Evolutionary conservation across 2,329 filamentous ascomycete genomes (phyloP).

Genomic region (Domatiomyces globalis): DNA sequence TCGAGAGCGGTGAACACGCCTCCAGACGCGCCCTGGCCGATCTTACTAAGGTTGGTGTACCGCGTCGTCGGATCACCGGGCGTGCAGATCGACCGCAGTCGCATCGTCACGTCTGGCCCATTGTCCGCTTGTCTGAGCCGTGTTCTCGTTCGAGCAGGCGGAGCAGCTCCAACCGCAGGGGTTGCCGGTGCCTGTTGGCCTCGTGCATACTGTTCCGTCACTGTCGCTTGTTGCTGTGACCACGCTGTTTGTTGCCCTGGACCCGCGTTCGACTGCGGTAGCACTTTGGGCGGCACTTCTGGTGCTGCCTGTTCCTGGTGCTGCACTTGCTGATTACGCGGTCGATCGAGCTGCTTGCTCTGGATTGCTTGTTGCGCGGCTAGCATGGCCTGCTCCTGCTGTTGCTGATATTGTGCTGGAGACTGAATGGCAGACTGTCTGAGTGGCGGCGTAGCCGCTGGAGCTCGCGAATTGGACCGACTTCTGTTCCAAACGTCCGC

Average conservation of each 20-base stretch:
- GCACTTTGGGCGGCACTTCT: slow-evolving; percentile 26
- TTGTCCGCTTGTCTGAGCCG: slow-evolving; percentile 66
- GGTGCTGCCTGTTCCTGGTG: slow-evolving; percentile 36
- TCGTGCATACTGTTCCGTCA: slow-evolving; percentile 19
- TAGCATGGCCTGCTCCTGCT: slow-evolving; percentile 73
- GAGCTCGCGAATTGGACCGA: slow-evolving; percentile 45
- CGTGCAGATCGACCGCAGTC: slow-evolving; percentile 78
- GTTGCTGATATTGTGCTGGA: slow-evolving; percentile 42
- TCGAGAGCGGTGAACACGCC: slow-evolving; percentile 91
- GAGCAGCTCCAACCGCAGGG: slow-evolving; percentile 37
- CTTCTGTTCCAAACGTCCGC: slow-evolving; percentile 54
- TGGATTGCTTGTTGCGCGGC: slow-evolving; percentile 65
- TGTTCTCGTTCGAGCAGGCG: slow-evolving; percentile 44
- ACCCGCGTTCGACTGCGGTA: slow-evolving; percentile 16
- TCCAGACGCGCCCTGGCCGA: slow-evolving; percentile 91
- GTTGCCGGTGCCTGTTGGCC: neutral
- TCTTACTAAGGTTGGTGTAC: slow-evolving; percentile 81
- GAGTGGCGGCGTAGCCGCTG: slow-evolving; percentile 7
- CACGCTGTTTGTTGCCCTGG: slow-evolving; percentile 20
- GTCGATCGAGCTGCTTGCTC: slow-evolving; percentile 53
- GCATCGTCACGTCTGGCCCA: slow-evolving; percentile 65
- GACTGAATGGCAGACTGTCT: slow-evolving; percentile 21
- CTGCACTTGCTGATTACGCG: slow-evolving; percentile 56
- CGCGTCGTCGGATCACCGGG: slow-evolving; percentile 77
- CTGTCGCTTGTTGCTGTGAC: slow-evolving; percentile 25